phyloP scores from a whole-genome alignment of 148 eudicot species.

The Chenopodium suecicum region DNA sequence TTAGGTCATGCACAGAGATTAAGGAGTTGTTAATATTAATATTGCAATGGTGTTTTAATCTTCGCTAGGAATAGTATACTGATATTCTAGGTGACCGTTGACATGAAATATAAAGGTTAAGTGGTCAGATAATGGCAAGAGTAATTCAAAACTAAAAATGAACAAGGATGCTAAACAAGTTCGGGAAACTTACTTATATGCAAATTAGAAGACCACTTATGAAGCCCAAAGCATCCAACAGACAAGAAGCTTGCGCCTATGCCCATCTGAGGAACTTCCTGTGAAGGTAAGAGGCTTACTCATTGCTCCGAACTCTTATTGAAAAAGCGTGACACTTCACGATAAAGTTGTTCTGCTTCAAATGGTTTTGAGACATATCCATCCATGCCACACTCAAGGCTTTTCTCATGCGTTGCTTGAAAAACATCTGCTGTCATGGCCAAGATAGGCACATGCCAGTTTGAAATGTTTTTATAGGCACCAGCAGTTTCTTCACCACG shows the following conservation, averaged over 20 bases:
- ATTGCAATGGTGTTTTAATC: too few relatives aligned
- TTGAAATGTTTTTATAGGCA: slow-evolving; percentile 39
- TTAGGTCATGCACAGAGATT: too few relatives aligned
- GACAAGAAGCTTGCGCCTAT: slow-evolving; percentile 27
- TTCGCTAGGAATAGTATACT: too few relatives aligned
- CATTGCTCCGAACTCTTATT: slow-evolving; percentile 32
- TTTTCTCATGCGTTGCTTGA: slow-evolving; percentile 89
- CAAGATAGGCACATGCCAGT: slow-evolving; percentile 81
- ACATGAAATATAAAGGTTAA: too few relatives aligned
- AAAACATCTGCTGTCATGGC: slow-evolving; percentile 99
- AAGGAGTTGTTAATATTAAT: too few relatives aligned
- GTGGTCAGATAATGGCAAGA: too few relatives aligned
- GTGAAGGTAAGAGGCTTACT: slow-evolving; percentile 30
- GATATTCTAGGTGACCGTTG: too few relatives aligned
- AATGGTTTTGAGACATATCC: slow-evolving; percentile 97
- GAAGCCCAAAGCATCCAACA: slow-evolving; percentile 28
- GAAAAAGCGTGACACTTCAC: slow-evolving; percentile 83
- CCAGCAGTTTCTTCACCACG: slow-evolving; percentile 40
- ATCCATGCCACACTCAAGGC: slow-evolving; percentile 79
- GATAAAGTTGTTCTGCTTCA: slow-evolving; percentile 86
- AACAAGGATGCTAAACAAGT: background rate
- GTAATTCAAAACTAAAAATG: too few relatives aligned
- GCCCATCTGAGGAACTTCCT: slow-evolving; percentile 17
- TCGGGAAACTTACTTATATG: slow-evolving; percentile 26
- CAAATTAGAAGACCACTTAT: slow-evolving; percentile 15